Evolutionary conservation across 2,329 filamentous ascomycete species (phyloP).

Genomic region (Elsinoe arachidis): DNA sequence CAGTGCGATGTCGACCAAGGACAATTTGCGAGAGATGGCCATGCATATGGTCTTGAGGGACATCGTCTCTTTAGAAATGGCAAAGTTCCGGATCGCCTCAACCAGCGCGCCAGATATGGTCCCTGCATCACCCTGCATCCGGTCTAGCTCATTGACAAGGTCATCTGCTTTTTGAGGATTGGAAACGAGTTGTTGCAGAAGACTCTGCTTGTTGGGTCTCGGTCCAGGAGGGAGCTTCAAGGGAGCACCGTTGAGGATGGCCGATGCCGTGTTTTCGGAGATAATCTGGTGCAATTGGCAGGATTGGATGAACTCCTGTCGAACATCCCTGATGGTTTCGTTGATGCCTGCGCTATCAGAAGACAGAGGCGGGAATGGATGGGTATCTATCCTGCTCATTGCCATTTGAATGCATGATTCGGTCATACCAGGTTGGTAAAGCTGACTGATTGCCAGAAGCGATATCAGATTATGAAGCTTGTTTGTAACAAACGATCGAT

Average conservation of each 20-base stretch:
- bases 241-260: conserved; percentile 73
- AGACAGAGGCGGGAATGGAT: conserved; percentile 56
- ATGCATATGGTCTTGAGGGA: conserved; percentile 67
- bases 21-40: conserved; percentile 62
- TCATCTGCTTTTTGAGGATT: conserved; percentile 68
- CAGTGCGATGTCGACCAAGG: conserved; percentile 64
- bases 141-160: conserved; percentile 73
- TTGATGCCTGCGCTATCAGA: conserved; percentile 47
- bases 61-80: conserved; percentile 67
- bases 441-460: conserved; percentile 44
- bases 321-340: conserved; percentile 56
- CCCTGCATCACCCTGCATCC: conserved; percentile 84
- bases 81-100: conserved; percentile 57
- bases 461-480: conserved; percentile 55
- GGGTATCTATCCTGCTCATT: conserved; percentile 56
- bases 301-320: conserved; percentile 78
- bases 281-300: conserved; percentile 86
- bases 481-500: conserved; percentile 82
- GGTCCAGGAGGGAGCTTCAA: conserved; percentile 66
- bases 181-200: conserved; percentile 68
- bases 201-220: conserved; percentile 65
- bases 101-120: conserved; percentile 65
- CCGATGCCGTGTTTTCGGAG: conserved; percentile 65
- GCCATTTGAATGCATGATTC: conserved; percentile 60
- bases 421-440: conserved; percentile 51